Percentiles rank a stretch among this genome's conserved stretches.
Evolutionary conservation across 2,329 filamentous ascomycete genomes (phyloP).

Genomic region (Clonostachys sp.): DNA sequence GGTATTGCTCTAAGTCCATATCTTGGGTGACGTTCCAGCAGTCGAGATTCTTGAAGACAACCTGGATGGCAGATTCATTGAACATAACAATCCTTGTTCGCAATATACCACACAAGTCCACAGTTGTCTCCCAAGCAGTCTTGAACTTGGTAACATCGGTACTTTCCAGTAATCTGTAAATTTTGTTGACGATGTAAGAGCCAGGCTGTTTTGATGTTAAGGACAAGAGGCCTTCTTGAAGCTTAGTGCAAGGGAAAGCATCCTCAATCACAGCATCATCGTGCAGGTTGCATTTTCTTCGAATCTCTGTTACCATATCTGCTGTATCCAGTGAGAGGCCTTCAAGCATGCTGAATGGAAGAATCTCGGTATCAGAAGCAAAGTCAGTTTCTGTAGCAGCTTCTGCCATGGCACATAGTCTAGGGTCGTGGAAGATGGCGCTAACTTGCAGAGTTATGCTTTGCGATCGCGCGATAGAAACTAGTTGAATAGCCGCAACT

Average conservation of each 20-base stretch:
- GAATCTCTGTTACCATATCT: neutral
- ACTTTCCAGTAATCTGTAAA: conserved; percentile 6
- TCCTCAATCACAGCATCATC: conserved; percentile 27
- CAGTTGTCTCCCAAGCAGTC: conserved; percentile 8
- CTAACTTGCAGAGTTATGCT: neutral
- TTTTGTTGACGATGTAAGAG: conserved; percentile 11
- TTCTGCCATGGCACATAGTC: neutral
- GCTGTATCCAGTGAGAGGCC: neutral
- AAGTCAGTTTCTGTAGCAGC: neutral
- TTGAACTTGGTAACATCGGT: conserved; percentile 6
- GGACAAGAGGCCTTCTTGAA: conserved; percentile 44
- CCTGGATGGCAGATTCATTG: conserved; percentile 3
- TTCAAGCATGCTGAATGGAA: neutral
- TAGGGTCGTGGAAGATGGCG: neutral
- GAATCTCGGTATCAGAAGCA: neutral
- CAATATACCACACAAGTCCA: conserved; percentile 6
- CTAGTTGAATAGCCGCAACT: conserved; percentile 4
- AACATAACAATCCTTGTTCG: conserved; percentile 10
- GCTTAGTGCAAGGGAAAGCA: conserved; percentile 40
- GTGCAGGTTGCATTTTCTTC: conserved; percentile 4
- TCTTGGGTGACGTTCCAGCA: neutral
- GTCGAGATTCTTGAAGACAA: conserved; percentile 3
- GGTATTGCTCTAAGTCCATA: neutral
- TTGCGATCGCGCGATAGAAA: neutral
- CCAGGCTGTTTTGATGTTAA: conserved; percentile 28